Base-by-base conservation (phyloP, 352 stramenopile genomes). In the Phytophthora megakarya region DNA sequence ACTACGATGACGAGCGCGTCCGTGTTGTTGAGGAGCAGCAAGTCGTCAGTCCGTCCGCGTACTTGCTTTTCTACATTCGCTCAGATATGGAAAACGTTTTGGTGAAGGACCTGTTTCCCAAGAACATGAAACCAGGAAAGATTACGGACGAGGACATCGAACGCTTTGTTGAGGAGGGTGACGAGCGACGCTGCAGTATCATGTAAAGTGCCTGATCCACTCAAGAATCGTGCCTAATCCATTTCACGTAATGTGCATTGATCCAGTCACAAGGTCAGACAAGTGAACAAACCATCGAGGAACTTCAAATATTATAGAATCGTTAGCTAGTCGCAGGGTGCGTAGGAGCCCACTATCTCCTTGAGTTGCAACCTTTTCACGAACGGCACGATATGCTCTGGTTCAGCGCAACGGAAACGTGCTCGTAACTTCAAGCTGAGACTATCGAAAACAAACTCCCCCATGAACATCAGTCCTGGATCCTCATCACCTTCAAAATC, bases 61-160 rank as follows among this genome's bases (percentile, higher is more conserved):
- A 98, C 72, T 73, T 98, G 62, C 79, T 98, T 8, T 98, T 98
- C 61, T 98, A 97, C 66, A 61, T 97, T 33, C 83, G 89, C 32
- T 94, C 89, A 6, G 90, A 97, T 65, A 93, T 97, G 78, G 84
- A 93, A 54, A 75, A 73, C 47, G 74, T 87, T 25, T 62, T 88
- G 11, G 85, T 96, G 11, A 90, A 92, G 59, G 87, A 92, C 45
- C 60, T 97, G 46, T 97, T 92, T 56, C 87, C 87, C 16, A 83
- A 83, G 35, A 96, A 93, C 65, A 91, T 88, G 65, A 90, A 91
- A 47, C 73, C 78, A 44, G 85, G 84, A 45, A 87, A 87, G 56
- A 95, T 96, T 66, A 96, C 88, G 5, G 88, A 96, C 35, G 86
- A 95, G 69, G 88, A 96, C 58, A 96, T 96, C 33, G 83, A 96